These are phyloP conservation scores for Triglochin maritima DNA, from an alignment of 106 monocot genomes.

Conservation along the genomic window DNA sequence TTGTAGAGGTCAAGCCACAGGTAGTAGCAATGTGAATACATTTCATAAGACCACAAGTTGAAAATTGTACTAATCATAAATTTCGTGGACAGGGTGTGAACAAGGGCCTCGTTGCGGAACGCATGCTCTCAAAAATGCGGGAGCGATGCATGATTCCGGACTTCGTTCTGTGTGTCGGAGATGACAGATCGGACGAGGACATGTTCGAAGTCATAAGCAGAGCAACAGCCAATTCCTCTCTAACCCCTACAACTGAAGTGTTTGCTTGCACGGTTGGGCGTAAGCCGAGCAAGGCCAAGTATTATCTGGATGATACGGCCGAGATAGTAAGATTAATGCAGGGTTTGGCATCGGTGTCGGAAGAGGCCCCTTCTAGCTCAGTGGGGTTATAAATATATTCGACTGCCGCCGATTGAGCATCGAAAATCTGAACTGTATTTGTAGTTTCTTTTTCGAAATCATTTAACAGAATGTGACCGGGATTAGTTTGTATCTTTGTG, in stretches of 20 bases:
- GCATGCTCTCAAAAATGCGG: conserved; percentile 1
- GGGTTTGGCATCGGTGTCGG: conserved; percentile 21
- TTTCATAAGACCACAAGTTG: not conserved
- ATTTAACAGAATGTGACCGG: not conserved
- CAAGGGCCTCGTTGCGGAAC: conserved; percentile 11
- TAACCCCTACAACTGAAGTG: not conserved
- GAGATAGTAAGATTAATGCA: conserved; percentile 23
- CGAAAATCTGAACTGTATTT: not conserved
- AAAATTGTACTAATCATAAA: not conserved
- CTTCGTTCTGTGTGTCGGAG: conserved; percentile 16
- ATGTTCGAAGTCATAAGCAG: conserved; percentile 12
- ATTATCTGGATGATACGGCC: conserved; percentile 17
- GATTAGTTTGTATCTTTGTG: not conserved
- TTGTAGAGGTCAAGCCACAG: conserved; percentile 24
- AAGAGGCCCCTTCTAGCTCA: not conserved
- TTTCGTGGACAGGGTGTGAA: conserved; percentile 6
- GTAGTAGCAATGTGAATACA: not conserved
- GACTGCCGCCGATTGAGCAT: not conserved
- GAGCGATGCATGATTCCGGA: conserved; percentile 4
- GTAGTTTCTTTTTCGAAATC: too few species aligned
- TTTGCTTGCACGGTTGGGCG: conserved; percentile 17
- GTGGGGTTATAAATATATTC: not conserved
- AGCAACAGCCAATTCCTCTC: not conserved
- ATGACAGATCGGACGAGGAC: conserved; percentile 15
- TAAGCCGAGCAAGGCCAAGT: conserved; percentile 19